A percentile compares a stretch with the other conserved stretches of the same genome.
These are phyloP conservation scores for Teratosphaeria destructans DNA, from an alignment of 2,329 filamentous ascomycete genomes.

Conservation along the genomic window DNA sequence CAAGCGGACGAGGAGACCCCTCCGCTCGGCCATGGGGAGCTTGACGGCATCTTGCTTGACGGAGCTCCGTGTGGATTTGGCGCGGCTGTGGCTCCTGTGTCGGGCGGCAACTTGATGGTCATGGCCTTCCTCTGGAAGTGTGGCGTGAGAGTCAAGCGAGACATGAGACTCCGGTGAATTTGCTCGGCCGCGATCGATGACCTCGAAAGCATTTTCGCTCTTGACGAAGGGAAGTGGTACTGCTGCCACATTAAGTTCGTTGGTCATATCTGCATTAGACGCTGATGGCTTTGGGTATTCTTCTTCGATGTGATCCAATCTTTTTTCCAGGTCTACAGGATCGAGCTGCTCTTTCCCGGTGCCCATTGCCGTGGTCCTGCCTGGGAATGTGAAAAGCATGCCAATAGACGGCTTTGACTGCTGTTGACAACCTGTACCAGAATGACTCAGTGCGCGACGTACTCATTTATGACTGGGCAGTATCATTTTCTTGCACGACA, in stretches of 20 bases:
- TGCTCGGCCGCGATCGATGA: conserved; percentile 1
- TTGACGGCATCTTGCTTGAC: conserved; percentile 24
- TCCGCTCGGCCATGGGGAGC: conserved; percentile 45
- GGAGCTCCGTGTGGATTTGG: conserved; percentile 14
- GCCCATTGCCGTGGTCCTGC: background rate
- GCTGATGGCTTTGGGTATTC: background rate
- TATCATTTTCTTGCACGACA: background rate
- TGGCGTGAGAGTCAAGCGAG: conserved; percentile 14
- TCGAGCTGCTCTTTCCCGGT: background rate
- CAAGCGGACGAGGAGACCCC: conserved; percentile 63
- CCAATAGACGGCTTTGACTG: background rate
- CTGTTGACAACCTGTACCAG: background rate
- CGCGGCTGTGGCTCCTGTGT: conserved; percentile 14
- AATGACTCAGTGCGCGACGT: background rate
- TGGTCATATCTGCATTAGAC: background rate
- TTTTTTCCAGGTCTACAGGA: background rate
- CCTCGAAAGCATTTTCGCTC: conserved; percentile 7
- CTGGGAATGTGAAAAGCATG: background rate
- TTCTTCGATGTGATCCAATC: background rate
- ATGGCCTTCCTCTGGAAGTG: conserved; percentile 15
- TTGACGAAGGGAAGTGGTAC: conserved; percentile 7
- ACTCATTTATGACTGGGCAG: background rate
- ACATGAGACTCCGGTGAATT: conserved; percentile 6
- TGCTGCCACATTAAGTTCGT: conserved; percentile 7
- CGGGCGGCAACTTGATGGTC: conserved; percentile 20